Evolutionary conservation across 495 filamentous ascomycete species (phyloP).

Genomic region (Neurospora sp.): DNA sequence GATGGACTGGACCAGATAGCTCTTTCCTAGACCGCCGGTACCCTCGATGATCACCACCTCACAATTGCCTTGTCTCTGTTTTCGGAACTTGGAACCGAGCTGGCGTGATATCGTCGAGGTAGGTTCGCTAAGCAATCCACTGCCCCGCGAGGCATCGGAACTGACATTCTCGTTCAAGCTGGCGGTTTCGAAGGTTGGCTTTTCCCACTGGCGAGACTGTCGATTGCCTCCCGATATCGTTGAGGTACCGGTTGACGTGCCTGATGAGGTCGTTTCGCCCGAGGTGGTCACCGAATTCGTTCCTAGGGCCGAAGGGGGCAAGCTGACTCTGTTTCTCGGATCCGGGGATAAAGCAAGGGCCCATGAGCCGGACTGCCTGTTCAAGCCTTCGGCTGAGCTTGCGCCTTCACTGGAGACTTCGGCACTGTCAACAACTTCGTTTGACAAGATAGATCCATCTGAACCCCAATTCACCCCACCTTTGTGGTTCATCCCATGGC

Average conservation of each 20-base stretch:
- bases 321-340: slow-evolving; percentile 31
- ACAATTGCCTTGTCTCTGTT: slow-evolving; percentile 54
- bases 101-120: slow-evolving; percentile 32
- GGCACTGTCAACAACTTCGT: slow-evolving; percentile 43
- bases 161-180: slow-evolving; percentile 18
- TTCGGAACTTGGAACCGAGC: slow-evolving; percentile 47
- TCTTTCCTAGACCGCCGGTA: slow-evolving; percentile 72
- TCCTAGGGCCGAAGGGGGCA: slow-evolving; percentile 20
- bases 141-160: slow-evolving; percentile 21
- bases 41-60: slow-evolving; percentile 74
- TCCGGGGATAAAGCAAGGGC: slow-evolving; percentile 44
- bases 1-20: slow-evolving; percentile 67
- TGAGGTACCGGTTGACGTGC: slow-evolving; percentile 27
- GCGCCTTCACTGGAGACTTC: slow-evolving; percentile 41
- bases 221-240: slow-evolving; percentile 13
- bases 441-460: slow-evolving; percentile 44
- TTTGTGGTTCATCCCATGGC: slow-evolving; percentile 40
- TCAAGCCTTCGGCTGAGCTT: slow-evolving; percentile 36
- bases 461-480: slow-evolving; percentile 39
- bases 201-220: slow-evolving; percentile 27
- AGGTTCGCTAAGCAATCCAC: slow-evolving; percentile 19
- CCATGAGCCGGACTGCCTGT: slow-evolving; percentile 24
- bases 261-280: slow-evolving; percentile 26
- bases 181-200: slow-evolving; percentile 1
- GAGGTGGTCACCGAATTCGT: slow-evolving; percentile 22